Base-by-base conservation (phyloP, 2,329 filamentous ascomycete genomes). In the Cytospora schulzeri region DNA sequence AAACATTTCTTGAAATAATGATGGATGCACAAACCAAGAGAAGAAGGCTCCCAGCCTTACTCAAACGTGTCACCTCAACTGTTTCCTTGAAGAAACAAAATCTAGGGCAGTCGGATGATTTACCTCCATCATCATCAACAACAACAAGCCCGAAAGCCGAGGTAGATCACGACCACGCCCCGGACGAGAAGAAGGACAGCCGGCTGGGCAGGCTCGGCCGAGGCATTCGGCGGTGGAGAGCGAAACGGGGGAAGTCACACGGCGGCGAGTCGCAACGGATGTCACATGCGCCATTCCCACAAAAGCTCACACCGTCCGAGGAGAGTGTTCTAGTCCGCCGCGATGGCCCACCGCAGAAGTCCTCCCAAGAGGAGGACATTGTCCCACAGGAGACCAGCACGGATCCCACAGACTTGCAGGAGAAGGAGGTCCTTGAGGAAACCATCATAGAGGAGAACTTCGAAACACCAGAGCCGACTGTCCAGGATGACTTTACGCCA, bases 191-290 rank as follows among this genome's bases (percentile, higher is more conserved):
- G 38, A 61, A 50, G 33, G 28, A 62, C 22, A 62, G 60, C 52
- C 56, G 55, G 29, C 38, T 62, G 22, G 35, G 52, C 14, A 62
- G 38, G n/a, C 31, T 62, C 15, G 38, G 52, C n/a, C 60, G 60
- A 4, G 60, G 60, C 24, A 62, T 62, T 48, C 29, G 60, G 24
- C 52, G 50, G 35, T 62, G 60, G 60, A 56, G 60, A 22, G 35
- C 29, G 35, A 62, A 56, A 56, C 53, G 60, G 52, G 56, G 22
- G 17, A 62, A 54, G 28, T 29, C 51, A 28, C 60, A 48, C 24
- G 52, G 60, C 24, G 52, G 60, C 9, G 52, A 51, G 12, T n/a
- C 17, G 24, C 52, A 9, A 12, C 22, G 15, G 8, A 22, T 33
- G 28, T 3, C 17, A 28, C 52, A 15, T 31, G 33, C 15, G 28